phyloP scores from a whole-genome alignment of 495 filamentous ascomycete genomes.

The Hypomontagnella monticulosa region DNA sequence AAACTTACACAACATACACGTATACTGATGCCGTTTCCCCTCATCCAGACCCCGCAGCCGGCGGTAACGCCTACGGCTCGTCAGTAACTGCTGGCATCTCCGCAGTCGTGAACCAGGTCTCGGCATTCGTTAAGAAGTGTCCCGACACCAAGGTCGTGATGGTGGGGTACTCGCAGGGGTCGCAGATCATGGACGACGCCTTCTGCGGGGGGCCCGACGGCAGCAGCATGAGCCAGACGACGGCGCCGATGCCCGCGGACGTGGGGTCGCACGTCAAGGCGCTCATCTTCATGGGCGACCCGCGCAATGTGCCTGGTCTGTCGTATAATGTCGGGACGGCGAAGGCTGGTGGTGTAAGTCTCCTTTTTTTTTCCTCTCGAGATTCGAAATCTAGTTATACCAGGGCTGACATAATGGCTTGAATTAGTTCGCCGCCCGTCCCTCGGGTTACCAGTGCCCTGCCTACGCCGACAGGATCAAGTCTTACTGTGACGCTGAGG shows the following conservation, averaged over 20 bases:
- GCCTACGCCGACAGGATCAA: constrained; percentile 60
- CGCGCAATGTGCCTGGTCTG: constrained; percentile 55
- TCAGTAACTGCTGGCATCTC: constrained; percentile 62
- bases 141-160: constrained; percentile 59
- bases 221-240: constrained; percentile 54
- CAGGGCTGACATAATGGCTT: not conserved
- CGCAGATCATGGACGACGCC: constrained; percentile 64
- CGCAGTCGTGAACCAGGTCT: constrained; percentile 62
- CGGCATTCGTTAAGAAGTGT: constrained; percentile 56
- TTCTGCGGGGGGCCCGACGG: constrained; percentile 63
- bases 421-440: constrained; percentile 63
- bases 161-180: constrained; percentile 65
- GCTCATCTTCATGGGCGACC: constrained; percentile 63
- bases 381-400: no score
- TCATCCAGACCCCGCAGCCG: constrained; percentile 52
- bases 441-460: constrained; percentile 65
- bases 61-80: constrained; percentile 62
- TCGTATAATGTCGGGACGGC: constrained; percentile 71
- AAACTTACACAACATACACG: no score
- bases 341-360: constrained; percentile 63
- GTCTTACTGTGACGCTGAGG: constrained; percentile 69
- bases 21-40: no score
- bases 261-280: constrained; percentile 60
- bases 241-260: constrained; percentile 51
- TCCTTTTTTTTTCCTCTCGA: not conserved